phyloP scores from a whole-genome alignment of 2,329 filamentous ascomycete species.

The Harringtonia aguacate region DNA sequence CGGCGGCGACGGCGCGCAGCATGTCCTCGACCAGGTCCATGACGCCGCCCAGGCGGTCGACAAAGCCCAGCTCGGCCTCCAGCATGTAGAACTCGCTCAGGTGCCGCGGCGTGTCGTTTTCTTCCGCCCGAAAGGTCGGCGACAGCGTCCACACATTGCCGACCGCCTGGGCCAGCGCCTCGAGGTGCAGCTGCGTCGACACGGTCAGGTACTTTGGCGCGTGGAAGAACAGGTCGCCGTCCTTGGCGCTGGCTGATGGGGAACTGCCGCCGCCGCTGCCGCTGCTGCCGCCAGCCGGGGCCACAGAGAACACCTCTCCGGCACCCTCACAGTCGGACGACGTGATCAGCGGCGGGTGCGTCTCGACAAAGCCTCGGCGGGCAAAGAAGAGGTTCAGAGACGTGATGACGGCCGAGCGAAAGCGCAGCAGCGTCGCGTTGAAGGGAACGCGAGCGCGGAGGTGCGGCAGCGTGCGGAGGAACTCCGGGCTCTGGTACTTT shows the following conservation, averaged over 20 bases:
- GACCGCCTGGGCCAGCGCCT: constrained; percentile 79
- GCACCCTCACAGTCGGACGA: constrained; percentile 96
- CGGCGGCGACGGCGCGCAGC: constrained; percentile 43
- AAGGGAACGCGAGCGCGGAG: constrained; percentile 71
- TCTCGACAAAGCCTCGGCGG: constrained; percentile 61
- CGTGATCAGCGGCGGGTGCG: constrained; percentile 87
- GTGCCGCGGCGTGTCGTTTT: constrained; percentile 86
- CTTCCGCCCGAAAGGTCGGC: constrained; percentile 87
- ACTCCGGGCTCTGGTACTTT: constrained; percentile 88
- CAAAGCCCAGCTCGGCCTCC: constrained; percentile 80
- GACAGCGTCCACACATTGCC: constrained; percentile 90
- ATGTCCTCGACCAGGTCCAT: constrained; percentile 76
- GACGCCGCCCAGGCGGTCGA: constrained; percentile 55
- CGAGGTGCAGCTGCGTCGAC: constrained; percentile 86
- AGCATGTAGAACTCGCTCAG: constrained; percentile 99
- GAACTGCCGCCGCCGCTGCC: constrained; percentile 20
- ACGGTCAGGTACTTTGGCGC: constrained; percentile 91
- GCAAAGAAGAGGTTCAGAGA: constrained; percentile 68
- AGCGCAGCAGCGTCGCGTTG: constrained; percentile 68
- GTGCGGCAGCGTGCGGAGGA: constrained; percentile 78
- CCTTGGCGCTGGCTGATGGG: no score
- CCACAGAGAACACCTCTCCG: constrained; percentile 78
- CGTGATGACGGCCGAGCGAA: constrained; percentile 71
- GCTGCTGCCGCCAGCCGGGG: constrained; percentile 16
- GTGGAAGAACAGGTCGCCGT: constrained; percentile 56